Conservation (phyloP, 2,329 filamentous ascomycete species). For the Aspergillus sp. region DNA sequence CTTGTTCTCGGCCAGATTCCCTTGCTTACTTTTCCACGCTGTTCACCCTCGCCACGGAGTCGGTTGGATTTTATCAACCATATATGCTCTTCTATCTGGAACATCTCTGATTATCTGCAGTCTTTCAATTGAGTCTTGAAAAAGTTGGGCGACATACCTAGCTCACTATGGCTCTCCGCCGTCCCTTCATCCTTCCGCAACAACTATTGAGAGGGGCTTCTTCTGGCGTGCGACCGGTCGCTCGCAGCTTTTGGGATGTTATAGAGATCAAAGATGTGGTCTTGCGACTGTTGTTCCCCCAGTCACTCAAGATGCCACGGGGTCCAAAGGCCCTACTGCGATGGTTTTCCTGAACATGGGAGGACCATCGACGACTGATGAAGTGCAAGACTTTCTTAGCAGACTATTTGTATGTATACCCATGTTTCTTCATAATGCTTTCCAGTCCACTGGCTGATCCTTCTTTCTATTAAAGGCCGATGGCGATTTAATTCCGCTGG, state of each 20-base stretch:
- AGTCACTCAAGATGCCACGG: constrained; percentile 71
- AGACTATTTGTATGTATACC: constrained; percentile 72
- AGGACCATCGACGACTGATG: constrained; percentile 78
- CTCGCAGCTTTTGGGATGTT: constrained; percentile 17
- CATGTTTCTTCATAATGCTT: neutral
- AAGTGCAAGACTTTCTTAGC: constrained; percentile 86
- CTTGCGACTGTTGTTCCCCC: constrained; percentile 65
- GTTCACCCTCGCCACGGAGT: too few species aligned
- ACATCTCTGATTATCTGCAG: neutral
- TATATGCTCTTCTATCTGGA: too few species aligned
- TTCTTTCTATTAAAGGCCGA: constrained; percentile 60
- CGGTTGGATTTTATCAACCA: too few species aligned
- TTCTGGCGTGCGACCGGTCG: constrained; percentile 15
- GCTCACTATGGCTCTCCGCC: constrained; percentile 37
- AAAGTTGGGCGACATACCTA: neutral
- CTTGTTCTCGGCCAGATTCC: neutral
- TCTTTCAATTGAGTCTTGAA: neutral
- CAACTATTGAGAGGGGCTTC: constrained; percentile 20
- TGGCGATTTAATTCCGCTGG: constrained; percentile 90
- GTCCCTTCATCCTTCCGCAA: constrained; percentile 26
- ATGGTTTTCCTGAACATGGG: constrained; percentile 99
- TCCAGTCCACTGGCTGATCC: neutral
- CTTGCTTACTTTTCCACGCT: neutral
- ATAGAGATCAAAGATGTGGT: constrained; percentile 21
- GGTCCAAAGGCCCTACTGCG: constrained; percentile 76